phyloP scores from a whole-genome alignment of 495 filamentous ascomycete species.

The Aspergillus conjunctus region DNA sequence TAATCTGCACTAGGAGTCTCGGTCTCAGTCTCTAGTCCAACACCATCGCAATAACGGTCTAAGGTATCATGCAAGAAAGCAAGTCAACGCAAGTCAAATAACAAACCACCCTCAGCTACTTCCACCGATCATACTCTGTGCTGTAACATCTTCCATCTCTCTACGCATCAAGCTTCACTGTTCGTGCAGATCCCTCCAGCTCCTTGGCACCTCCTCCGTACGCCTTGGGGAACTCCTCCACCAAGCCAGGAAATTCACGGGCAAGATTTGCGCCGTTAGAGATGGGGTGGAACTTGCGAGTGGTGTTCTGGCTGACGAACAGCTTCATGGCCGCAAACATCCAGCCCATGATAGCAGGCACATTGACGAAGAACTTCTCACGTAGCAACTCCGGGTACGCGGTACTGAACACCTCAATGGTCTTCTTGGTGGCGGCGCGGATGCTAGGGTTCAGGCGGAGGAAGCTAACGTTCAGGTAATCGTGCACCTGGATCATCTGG shows the following conservation, averaged over 20 bases:
- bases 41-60: slow-evolving; percentile 1
- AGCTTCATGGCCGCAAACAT: slow-evolving; percentile 79
- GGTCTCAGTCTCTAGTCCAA: background rate
- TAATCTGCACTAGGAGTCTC: background rate
- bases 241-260: slow-evolving; percentile 61
- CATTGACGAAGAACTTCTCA: slow-evolving; percentile 92
- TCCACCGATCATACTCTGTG: background rate
- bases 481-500: slow-evolving; percentile 86
- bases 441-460: slow-evolving; percentile 70
- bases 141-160: background rate
- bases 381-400: slow-evolving; percentile 86
- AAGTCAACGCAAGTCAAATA: background rate
- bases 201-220: slow-evolving; percentile 72
- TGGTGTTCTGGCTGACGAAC: slow-evolving; percentile 74
- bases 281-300: slow-evolving; percentile 84
- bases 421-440: slow-evolving; percentile 71
- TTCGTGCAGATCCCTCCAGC: slow-evolving; percentile 33
- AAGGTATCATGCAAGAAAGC: background rate
- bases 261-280: slow-evolving; percentile 71
- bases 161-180: slow-evolving; percentile 30
- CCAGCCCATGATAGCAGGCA: slow-evolving; percentile 85
- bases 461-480: slow-evolving; percentile 83
- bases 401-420: slow-evolving; percentile 72
- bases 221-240: slow-evolving; percentile 59
- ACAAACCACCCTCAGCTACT: background rate